Evolutionary conservation across 129 eudicot genomes (phyloP).

Genomic region (Artemisia annua): DNA sequence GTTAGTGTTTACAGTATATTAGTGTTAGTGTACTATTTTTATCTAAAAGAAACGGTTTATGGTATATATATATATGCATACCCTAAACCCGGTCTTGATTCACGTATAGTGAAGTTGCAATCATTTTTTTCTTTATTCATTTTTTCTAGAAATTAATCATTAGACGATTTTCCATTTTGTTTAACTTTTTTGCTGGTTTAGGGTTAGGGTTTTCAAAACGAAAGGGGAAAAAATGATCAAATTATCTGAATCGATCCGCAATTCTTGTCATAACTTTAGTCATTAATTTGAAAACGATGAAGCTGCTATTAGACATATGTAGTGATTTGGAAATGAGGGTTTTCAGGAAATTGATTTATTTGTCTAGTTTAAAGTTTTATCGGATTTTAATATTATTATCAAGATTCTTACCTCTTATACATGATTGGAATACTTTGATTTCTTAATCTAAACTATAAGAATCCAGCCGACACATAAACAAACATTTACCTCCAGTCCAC

Average conservation of each 20-base stretch:
- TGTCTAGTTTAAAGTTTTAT: neutral
- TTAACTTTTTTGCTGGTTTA: neutral
- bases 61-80: too few relatives aligned
- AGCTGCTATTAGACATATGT: neutral
- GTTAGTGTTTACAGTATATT: too few relatives aligned
- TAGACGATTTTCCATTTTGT: neutral
- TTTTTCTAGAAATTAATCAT: conserved; percentile 6
- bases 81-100: too few relatives aligned
- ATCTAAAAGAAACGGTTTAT: neutral
- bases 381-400: neutral
- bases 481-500: neutral
- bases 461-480: conserved; percentile 11
- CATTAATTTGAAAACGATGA: neutral
- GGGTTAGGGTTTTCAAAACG: conserved; percentile 7
- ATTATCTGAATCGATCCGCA: neutral
- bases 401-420: neutral
- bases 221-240: neutral
- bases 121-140: neutral
- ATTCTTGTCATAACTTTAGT: neutral
- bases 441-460: neutral
- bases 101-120: neutral
- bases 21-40: too few relatives aligned
- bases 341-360: neutral
- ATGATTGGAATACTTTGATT: neutral
- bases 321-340: conserved; percentile 4